Evolutionary conservation across 495 filamentous ascomycete species (phyloP), one percentile per base, ranked within the genome.

Genomic region (Podospora fimiseda): DNA sequence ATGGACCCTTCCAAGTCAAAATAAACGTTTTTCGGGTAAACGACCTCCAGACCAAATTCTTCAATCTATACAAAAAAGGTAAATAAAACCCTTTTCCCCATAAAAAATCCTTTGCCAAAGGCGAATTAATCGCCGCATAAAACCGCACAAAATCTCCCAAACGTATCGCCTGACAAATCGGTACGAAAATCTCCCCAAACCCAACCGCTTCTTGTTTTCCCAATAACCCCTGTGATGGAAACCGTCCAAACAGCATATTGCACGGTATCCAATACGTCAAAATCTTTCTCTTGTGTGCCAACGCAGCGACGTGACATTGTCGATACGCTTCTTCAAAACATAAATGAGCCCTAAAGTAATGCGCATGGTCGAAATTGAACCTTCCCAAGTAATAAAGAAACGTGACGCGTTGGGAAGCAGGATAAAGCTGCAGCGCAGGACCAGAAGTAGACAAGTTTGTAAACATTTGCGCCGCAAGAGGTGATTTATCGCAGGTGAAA

Each of bases 361-460:
- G 84, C 40, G 78, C 85, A 55, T 88, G 89, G 50, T 84, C 80
- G 61, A 95, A 90, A 53, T 87, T 78, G 62, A 91, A 96, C 37
- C 90, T 86, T 23, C 92, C 92, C 15, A 96, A 86, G 62, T 95
- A 96, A 70, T 95, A 96, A 5, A 95, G 82, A 64, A 90, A 97
- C 18, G 92, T 90, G 22, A 94, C 88, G 38, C 89, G 81, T 52
- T 96, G 88, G 9, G 88, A 79, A n/a, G 89, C 88, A 14, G 92
- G 88, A 63, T 90, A 96, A 39, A 85, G 73, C 2, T 75, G 72
- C 14, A 95, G 74, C 0, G 88, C 87, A 4, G 90, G 88, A 1
- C 88, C 89, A 56, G 85, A 83, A 33, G 88, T 82, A 56, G 81
- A 84, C 60, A 97, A 89, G 60, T 94, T 95, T 55, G 84, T 85